Evolutionary conservation across 108 stramenopile genomes (phyloP), one percentile per base, ranked within the genome.

Genomic region (Skeletonema menzelii): DNA sequence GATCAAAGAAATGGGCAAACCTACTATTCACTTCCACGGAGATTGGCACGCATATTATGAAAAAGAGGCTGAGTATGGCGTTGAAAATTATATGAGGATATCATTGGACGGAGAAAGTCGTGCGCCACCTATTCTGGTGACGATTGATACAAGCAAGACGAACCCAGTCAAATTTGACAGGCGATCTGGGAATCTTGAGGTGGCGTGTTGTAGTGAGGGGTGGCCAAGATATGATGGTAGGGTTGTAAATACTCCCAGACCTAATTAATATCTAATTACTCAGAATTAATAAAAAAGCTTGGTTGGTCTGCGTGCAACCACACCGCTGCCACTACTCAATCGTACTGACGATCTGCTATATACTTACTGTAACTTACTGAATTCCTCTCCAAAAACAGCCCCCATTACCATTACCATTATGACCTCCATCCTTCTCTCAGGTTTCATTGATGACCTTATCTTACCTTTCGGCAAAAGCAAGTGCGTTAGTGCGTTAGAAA

Each of bases 11-110:
- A 49, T 76, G 22, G 55, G 60, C 32, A 85, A 82, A 65, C 90
- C 92, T 2, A 65, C 82, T 27, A 56, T 86, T 4, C 86, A 93
- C 65, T 59, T 93, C 32, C 89, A 93, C 70, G 87, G 80, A 19
- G 80, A 81, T 67, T 72, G 34, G 59, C 80, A 81, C 59, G 65
- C 55, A 5, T 81, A 66, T 27, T 77, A 77, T 32, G 76, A 77
- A 59, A 42, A 19, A 27, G 80, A 81, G 63, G 71, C 65, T 2
- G 69, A 31, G 19, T 77, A 70, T 60, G 71, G 32, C 27, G 67
- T 79, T 6, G 56, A 65, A 4, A 79, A 79, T 38, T 79, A 72
- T 30, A 22, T 79, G 66, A 62, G 78, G 57, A 79, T 79, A 62
- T 72, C 78, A 12, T 59, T 72, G 53, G 78, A 79, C 56, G 71